phyloP scores from a whole-genome alignment of 148 eudicot genomes.

The Fallopia convolvulus region DNA sequence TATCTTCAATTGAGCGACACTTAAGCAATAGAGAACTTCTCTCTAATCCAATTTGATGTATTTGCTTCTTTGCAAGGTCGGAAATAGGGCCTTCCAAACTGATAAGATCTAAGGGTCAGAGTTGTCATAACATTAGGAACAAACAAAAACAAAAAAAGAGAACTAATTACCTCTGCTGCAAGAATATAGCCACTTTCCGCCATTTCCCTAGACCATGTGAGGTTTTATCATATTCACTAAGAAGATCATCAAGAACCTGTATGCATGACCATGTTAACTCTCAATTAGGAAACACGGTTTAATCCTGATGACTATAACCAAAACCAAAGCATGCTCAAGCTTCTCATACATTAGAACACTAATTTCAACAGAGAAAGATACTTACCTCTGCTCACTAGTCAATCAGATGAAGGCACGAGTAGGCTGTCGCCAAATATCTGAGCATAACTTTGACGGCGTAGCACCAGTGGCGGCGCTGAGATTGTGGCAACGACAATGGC shows the following conservation, averaged over 20 bases:
- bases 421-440: no score
- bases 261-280: not conserved
- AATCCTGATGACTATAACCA: not conserved
- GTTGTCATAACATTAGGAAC: conserved; percentile 2
- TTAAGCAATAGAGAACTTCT: conserved; percentile 63
- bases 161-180: conserved; percentile 58
- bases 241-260: conserved; percentile 85
- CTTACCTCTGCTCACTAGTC: no score
- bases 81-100: conserved; percentile 91
- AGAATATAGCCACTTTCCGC: conserved; percentile 55
- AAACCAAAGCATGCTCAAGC: not conserved
- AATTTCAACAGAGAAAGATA: no score
- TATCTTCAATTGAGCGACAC: conserved; percentile 83
- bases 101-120: conserved; percentile 12
- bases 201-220: conserved; percentile 94
- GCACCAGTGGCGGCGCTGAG: no score
- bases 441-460: no score
- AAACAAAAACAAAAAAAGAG: not conserved
- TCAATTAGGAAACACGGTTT: not conserved
- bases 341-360: no score
- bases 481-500: no score
- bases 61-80: conserved; percentile 82
- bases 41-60: conserved; percentile 73
- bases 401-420: no score
- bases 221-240: conserved; percentile 64